These are phyloP conservation scores for Parathielavia hyrcaniae DNA, from an alignment of 495 filamentous ascomycete genomes.

Conservation along the genomic window DNA sequence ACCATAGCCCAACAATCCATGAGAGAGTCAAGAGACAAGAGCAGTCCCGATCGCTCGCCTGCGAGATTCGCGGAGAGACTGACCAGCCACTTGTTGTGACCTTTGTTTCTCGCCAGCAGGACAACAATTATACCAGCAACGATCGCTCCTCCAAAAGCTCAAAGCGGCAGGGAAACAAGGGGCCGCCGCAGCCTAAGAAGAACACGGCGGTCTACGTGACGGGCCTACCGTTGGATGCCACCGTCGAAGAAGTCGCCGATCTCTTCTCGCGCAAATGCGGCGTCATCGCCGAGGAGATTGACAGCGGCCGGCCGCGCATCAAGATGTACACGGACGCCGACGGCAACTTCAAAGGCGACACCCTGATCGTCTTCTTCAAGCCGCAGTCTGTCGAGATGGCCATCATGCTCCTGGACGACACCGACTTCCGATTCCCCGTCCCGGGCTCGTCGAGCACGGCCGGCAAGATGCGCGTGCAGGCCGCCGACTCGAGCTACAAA, in stretches of 20 bases:
- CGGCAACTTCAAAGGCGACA: slow-evolving; percentile 87
- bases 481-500: slow-evolving; percentile 87
- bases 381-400: slow-evolving; percentile 84
- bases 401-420: slow-evolving; percentile 86
- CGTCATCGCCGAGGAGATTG: slow-evolving; percentile 90
- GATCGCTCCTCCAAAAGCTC: slow-evolving; percentile 24
- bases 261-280: slow-evolving; percentile 82
- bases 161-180: slow-evolving; percentile 25
- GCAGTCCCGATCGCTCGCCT: slow-evolving; percentile 12
- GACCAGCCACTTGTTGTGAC: slow-evolving; percentile 28
- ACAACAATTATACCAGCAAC: slow-evolving; percentile 19
- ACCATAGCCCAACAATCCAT: slow-evolving; percentile 6
- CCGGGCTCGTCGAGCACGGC: slow-evolving; percentile 34
- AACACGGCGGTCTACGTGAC: slow-evolving; percentile 92
- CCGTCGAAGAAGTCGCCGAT: slow-evolving; percentile 69
- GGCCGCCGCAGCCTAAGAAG: slow-evolving; percentile 48
- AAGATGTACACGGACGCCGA: slow-evolving; percentile 83
- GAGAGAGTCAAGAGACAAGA: slow-evolving; percentile 12
- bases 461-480: slow-evolving; percentile 71
- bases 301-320: slow-evolving; percentile 75
- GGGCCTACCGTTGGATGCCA: slow-evolving; percentile 70
- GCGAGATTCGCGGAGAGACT: slow-evolving; percentile 24
- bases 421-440: slow-evolving; percentile 65
- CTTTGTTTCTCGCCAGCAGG: slow-evolving; percentile 27
- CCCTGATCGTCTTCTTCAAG: slow-evolving; percentile 87